Conservation (phyloP, 805 yeast species). For the Cyberlindnera veronae region DNA sequence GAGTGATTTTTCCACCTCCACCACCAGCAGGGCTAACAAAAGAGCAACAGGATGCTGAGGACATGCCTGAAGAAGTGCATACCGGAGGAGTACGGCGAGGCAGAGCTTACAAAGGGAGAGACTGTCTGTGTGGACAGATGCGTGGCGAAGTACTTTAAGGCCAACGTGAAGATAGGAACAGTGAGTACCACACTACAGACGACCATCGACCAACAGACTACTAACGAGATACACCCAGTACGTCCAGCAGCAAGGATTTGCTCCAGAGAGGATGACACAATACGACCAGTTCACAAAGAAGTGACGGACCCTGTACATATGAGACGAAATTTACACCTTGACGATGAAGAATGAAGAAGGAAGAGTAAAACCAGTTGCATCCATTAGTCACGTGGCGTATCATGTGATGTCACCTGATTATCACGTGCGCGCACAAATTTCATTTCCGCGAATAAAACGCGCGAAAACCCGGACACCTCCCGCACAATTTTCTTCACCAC, state of each 20-base stretch:
- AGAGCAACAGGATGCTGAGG: constrained; percentile 41
- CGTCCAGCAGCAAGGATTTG: constrained; percentile 24
- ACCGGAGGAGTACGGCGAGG: constrained; percentile 80
- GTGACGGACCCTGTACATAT: constrained; percentile 5
- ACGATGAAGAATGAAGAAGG: not conserved
- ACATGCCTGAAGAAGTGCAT: constrained; percentile 77
- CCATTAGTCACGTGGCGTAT: not conserved
- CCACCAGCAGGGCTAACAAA: not conserved
- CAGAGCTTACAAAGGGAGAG: constrained; percentile 84
- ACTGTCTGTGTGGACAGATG: constrained; percentile 80
- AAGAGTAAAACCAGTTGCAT: too few relatives aligned
- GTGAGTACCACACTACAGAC: constrained; percentile 15
- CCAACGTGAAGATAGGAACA: constrained; percentile 61
- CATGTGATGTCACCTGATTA: not conserved
- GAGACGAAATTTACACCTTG: not conserved
- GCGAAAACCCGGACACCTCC: constrained; percentile 9
- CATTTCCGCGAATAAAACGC: not conserved
- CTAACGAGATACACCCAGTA: constrained; percentile 16
- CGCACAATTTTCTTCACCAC: constrained; percentile 18
- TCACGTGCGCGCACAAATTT: too few relatives aligned
- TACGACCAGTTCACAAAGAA: constrained; percentile 17
- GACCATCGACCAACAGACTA: not conserved
- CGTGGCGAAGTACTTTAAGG: constrained; percentile 74
- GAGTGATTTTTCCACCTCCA: constrained; percentile 11
- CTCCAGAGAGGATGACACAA: constrained; percentile 23